Evolutionary conservation across 31 red algal genomes (phyloP), one percentile per base, ranked within the genome.

Genomic region (Porphyra umbilicalis): DNA sequence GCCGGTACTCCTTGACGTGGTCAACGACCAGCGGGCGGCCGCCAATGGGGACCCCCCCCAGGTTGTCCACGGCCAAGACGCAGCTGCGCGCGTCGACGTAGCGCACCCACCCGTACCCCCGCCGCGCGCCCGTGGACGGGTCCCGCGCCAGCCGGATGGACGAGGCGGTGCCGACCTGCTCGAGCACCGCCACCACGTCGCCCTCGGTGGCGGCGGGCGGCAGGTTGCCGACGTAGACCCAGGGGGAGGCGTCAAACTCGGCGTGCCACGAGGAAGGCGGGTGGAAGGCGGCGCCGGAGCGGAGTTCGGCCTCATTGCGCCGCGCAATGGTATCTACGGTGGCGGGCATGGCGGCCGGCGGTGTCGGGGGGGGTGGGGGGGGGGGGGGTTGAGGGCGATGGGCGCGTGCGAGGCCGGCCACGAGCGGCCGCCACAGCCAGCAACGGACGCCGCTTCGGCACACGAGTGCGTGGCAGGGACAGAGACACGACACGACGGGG

Each of bases 31-130:
- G 78, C 35, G 33, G 84, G 9, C 85, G 81, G 38, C 90, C 95
- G 31, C 42, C 77, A 30, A 97, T 68, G 35, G 75, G 39, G 35
- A 82, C 77, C 34, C 91, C 95, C 9, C 86, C 93, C 75, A 97
- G 90, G 81, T 97, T 97, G 74, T 97, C 91, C 29, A 97, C 91
- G 1, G 95, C 95, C 9, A 97, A 74, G 2, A 97, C 87, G 33
- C 87, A 80, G 76, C 91, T 94, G 35, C 92, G 79, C 79, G 85
- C 85, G 83, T 97, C 95, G 34, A 82, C 87, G 79, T 97, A 97
- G 13, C 81, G 81, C 36, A 91, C 77, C 75, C 93, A 97, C 14
- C 86, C 91, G 38, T 88, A 97, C 3, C 95, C 84, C 39, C 85
- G 82, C 29, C 85, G 87, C 75, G 84, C 80, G 29, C 91, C 85